Conservation (phyloP, 2,329 filamentous ascomycete genomes). For the Aspergillus tamarii region DNA sequence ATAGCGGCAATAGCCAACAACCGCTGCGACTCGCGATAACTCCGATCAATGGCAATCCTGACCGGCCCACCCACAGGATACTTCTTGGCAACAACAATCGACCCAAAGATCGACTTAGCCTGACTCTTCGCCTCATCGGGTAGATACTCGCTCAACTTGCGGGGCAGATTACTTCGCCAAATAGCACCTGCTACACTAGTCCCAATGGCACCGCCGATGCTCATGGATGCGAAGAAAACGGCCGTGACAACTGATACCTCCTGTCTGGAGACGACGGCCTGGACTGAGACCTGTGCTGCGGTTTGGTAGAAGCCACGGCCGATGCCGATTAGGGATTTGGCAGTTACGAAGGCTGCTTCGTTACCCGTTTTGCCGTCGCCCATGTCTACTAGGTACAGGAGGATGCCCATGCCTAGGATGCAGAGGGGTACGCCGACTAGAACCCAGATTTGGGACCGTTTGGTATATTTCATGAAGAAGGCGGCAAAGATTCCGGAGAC, state of each 20-base stretch:
- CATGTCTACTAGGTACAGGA: constrained; percentile 30
- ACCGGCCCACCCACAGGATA: constrained; percentile 18
- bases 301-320: constrained; percentile 42
- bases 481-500: constrained; percentile 41
- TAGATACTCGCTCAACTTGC: constrained; percentile 22
- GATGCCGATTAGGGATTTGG: constrained; percentile 38
- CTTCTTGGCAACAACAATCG: constrained; percentile 23
- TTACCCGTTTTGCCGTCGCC: constrained; percentile 28
- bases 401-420: constrained; percentile 39
- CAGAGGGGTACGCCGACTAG: constrained; percentile 37
- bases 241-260: constrained; percentile 43
- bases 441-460: constrained; percentile 38
- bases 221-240: constrained; percentile 42
- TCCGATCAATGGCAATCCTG: constrained; percentile 24
- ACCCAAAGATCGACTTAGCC: constrained; percentile 24
- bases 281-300: constrained; percentile 39
- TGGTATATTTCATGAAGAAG: constrained; percentile 42
- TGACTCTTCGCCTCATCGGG: constrained; percentile 23
- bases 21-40: constrained; percentile 26
- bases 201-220: constrained; percentile 35
- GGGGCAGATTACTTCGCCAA: constrained; percentile 34
- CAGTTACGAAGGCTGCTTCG: constrained; percentile 40
- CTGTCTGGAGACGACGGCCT: constrained; percentile 38
- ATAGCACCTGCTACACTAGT: constrained; percentile 43
- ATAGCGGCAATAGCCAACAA: constrained; percentile 24